phyloP scores from a whole-genome alignment of 331 rosid genomes.

The Malus hybrid region DNA sequence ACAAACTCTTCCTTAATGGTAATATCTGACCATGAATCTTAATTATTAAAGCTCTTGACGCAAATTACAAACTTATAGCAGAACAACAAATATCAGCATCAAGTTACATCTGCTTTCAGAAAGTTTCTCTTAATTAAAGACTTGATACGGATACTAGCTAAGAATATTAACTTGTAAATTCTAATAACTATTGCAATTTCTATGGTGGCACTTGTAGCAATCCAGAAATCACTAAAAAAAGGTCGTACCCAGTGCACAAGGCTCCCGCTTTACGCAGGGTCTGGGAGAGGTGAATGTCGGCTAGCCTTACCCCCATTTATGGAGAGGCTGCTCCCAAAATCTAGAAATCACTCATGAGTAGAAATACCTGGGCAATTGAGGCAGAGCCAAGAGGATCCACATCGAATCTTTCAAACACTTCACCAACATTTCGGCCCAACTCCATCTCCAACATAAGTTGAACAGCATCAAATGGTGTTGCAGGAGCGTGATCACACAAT shows the following conservation, averaged over 20 bases:
- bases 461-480: slow-evolving; percentile 59
- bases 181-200: neutral
- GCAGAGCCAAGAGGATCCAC: slow-evolving; percentile 86
- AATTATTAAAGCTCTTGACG: neutral
- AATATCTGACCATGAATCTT: neutral
- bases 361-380: slow-evolving; percentile 87
- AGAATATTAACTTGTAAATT: neutral
- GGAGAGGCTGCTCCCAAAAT: too few species aligned
- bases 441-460: slow-evolving; percentile 68
- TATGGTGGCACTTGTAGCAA: neutral
- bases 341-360: neutral
- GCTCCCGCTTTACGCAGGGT: too few species aligned
- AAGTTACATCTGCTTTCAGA: neutral
- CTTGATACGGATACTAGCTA: neutral
- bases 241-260: too few species aligned
- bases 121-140: neutral
- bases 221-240: neutral
- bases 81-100: neutral
- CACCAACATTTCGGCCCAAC: slow-evolving; percentile 47
- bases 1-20: neutral
- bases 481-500: slow-evolving; percentile 78
- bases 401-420: slow-evolving; percentile 68
- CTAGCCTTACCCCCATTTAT: too few species aligned
- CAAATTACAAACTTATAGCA: neutral
- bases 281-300: too few species aligned